phyloP scores from a whole-genome alignment of 257 asterid species.

The Nicotiana tabacum region DNA sequence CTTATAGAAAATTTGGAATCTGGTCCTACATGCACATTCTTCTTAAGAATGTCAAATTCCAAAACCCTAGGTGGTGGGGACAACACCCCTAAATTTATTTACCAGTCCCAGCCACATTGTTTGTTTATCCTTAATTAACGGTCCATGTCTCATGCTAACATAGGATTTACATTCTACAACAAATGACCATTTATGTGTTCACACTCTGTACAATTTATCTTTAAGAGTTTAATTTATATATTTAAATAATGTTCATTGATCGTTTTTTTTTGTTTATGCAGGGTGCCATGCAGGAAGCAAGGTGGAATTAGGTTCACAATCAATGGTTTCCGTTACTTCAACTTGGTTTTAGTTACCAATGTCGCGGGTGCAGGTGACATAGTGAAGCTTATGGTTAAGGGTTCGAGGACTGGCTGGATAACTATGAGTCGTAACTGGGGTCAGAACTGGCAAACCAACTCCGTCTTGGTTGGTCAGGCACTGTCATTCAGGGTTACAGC shows the following conservation, averaged over 20 bases:
- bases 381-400: slow-evolving; percentile 50
- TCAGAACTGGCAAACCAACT: slow-evolving; percentile 68
- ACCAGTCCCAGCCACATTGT: background rate
- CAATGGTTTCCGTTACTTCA: slow-evolving; percentile 69
- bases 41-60: background rate
- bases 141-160: background rate
- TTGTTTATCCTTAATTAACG: background rate
- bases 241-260: too few relatives aligned
- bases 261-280: background rate
- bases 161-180: background rate
- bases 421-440: slow-evolving; percentile 85
- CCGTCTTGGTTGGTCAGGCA: slow-evolving; percentile 53
- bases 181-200: background rate
- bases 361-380: slow-evolving; percentile 82
- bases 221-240: too few relatives aligned
- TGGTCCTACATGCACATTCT: background rate
- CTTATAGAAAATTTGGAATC: background rate
- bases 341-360: slow-evolving; percentile 54
- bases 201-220: background rate
- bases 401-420: slow-evolving; percentile 54
- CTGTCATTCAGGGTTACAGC: slow-evolving; percentile 67
- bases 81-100: background rate
- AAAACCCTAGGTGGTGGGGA: background rate
- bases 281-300: slow-evolving; percentile 49
- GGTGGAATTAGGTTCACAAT: slow-evolving; percentile 73